Base-by-base conservation (phyloP, 495 filamentous ascomycete genomes). In the Cairneyella variabilis region DNA sequence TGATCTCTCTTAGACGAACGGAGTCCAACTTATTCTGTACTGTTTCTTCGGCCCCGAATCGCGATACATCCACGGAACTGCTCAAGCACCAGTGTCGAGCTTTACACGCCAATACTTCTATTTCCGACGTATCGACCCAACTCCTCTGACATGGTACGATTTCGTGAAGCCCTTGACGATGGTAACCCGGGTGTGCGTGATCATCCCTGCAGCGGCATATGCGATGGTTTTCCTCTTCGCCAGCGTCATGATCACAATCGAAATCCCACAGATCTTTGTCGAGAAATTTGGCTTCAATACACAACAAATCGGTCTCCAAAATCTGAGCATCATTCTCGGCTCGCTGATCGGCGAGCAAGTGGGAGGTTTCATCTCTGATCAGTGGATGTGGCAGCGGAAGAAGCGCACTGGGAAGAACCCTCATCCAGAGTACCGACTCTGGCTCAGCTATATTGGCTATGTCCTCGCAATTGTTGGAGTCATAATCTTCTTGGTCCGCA, bases 21-120 rank as follows among this genome's bases (percentile, higher is more conserved):
- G 66, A 23, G 70, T 62, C 22, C 78, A 82, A 49, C 72, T 81
- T 41, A 65, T 82, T 46, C 51, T 76, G 28, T 82, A 80, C 55
- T 51, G 81, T 38, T 78, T 81, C 69, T 64, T 82, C n/a, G 73
- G 76, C 25, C 74, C 77, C 0, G 79, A 83, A 59, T 77, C 79
- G 12, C 76, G 71, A 38, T 81, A 78, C 56, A 58, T 81, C 20
- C 60, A 53, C 40, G 57, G 56, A 25, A 48, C 59, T 36, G 54
- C 57, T n/a, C 47, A 64, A n/a, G 55, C 57, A 17, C 20, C 56
- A n/a, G 44, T 51, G 2, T 64, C 69, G 8, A 51, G 20, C 20
- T 69, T 66, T 55, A 69, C 69, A 41, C 62, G 61, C 17, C 59
- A 73, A 53, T 77, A 76, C 54, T 53, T 77, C 52, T 65, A 53